A percentile compares a stretch with the other conserved stretches of the same genome.
phyloP scores from a whole-genome alignment of 1,139 yeast genomes.

The Suhomyces anneliseae region DNA sequence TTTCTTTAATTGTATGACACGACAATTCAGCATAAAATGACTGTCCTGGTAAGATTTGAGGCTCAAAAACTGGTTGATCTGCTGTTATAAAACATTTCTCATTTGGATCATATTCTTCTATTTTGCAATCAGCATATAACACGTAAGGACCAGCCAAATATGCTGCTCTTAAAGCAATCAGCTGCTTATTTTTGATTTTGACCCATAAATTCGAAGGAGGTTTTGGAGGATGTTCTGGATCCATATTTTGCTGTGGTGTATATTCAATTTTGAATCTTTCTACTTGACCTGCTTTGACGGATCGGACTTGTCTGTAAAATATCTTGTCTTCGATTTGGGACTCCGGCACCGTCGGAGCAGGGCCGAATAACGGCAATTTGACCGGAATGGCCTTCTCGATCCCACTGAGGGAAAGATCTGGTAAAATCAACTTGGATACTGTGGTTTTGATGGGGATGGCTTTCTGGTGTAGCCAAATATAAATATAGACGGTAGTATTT shows the following conservation, averaged over 20 bases:
- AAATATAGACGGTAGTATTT: too few species aligned
- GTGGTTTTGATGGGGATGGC: background rate
- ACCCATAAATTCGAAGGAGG: conserved; percentile 49
- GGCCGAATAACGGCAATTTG: background rate
- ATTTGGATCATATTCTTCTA: conserved; percentile 61
- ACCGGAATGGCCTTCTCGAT: background rate
- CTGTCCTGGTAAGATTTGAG: conserved; percentile 47
- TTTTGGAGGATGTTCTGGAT: conserved; percentile 4
- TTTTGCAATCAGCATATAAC: conserved; percentile 78
- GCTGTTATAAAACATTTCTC: conserved; percentile 59
- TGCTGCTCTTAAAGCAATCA: conserved; percentile 79
- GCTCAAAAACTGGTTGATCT: conserved; percentile 68
- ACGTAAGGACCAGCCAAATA: conserved; percentile 87
- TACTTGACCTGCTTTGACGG: conserved; percentile 41
- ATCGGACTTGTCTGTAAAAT: conserved; percentile 33
- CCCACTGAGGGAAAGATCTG: background rate
- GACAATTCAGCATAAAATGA: conserved; percentile 24
- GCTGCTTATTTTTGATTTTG: conserved; percentile 71
- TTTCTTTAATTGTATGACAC: conserved; percentile 22
- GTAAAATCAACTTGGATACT: background rate
- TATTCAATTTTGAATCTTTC: conserved; percentile 37
- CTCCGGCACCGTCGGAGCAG: background rate
- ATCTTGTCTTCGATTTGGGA: conserved; percentile 17
- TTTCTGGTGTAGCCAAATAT: too few species aligned
- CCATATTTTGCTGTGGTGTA: conserved; percentile 24